A percentile compares a stretch with the other conserved stretches of the same genome.
Evolutionary conservation across 441 rosid genomes (phyloP).

Genomic region (Syzygium syzygioides): DNA sequence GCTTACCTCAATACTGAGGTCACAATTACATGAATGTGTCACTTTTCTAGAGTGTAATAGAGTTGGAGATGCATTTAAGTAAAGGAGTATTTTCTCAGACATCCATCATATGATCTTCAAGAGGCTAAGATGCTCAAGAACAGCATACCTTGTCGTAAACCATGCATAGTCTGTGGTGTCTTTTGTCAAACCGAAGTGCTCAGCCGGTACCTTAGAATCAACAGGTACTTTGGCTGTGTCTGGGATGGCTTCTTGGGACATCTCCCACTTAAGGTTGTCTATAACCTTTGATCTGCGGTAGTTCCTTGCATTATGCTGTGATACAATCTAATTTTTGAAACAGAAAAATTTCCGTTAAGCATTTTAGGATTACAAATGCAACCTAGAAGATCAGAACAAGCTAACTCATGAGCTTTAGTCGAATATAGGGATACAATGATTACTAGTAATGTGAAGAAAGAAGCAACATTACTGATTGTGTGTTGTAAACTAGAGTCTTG

Average conservation of each 20-base stretch:
- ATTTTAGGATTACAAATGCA: neutral
- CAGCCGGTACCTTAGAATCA: conserved; percentile 6
- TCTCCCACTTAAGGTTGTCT: conserved; percentile 5
- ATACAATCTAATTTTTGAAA: conserved; percentile 35
- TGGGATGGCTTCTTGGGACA: neutral
- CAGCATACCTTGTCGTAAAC: conserved; percentile 54
- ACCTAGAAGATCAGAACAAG: neutral
- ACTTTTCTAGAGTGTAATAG: neutral
- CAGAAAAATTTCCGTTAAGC: neutral
- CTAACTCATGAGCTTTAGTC: neutral
- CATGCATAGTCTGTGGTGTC: conserved; percentile 74
- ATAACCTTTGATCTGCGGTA: conserved; percentile 25
- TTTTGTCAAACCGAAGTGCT: conserved; percentile 54
- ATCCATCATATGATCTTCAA: neutral
- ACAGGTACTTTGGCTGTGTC: conserved; percentile 7
- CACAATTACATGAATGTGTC: neutral
- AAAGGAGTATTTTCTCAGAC: neutral
- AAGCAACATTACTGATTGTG: conserved; percentile 26
- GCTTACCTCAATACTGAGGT: conserved; percentile 42
- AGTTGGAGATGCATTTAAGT: neutral
- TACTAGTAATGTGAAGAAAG: neutral
- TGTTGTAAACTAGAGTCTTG: conserved; percentile 64
- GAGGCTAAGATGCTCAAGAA: neutral
- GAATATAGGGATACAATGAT: neutral
- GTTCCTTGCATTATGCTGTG: conserved; percentile 70